These are phyloP conservation scores for Sugiyamaella castrensis DNA, from an alignment of 1,139 yeast genomes.

Conservation along the genomic window DNA sequence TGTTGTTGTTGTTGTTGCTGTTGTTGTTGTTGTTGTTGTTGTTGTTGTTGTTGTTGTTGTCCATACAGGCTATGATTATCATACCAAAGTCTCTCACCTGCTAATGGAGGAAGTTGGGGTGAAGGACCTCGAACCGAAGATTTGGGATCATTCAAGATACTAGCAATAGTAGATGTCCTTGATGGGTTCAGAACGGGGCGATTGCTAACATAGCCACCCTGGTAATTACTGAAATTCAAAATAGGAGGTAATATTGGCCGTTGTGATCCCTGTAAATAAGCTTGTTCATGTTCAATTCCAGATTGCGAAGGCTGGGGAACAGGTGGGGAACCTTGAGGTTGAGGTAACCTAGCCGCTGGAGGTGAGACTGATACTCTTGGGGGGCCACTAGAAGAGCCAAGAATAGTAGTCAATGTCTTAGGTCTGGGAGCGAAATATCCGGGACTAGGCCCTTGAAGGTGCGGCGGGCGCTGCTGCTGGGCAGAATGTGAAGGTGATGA, in stretches of 20 bases:
- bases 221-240: conserved; percentile 9
- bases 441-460: conserved; percentile 23
- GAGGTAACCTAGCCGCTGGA: conserved; percentile 12
- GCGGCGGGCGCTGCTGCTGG: conserved; percentile 17
- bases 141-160: conserved; percentile 21
- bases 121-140: conserved; percentile 14
- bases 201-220: conserved; percentile 18
- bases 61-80: not conserved
- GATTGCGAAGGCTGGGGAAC: conserved; percentile 11
- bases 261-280: conserved; percentile 2
- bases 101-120: conserved; percentile 12
- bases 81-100: conserved; percentile 8
- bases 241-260: conserved; percentile 9
- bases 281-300: not conserved
- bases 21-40: conserved; percentile 3
- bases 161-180: conserved; percentile 22
- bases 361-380: not conserved
- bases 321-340: conserved; percentile 16
- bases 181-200: conserved; percentile 25
- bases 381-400: conserved; percentile 2
- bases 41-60: conserved; percentile 2
- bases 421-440: conserved; percentile 31
- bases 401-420: not conserved
- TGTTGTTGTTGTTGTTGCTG: not conserved
- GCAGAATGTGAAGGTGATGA: conserved; percentile 1